A percentile compares a stretch with the other conserved stretches of the same genome.
Conservation (phyloP, 306 rosid genomes). For the Lablab purpureus region DNA sequence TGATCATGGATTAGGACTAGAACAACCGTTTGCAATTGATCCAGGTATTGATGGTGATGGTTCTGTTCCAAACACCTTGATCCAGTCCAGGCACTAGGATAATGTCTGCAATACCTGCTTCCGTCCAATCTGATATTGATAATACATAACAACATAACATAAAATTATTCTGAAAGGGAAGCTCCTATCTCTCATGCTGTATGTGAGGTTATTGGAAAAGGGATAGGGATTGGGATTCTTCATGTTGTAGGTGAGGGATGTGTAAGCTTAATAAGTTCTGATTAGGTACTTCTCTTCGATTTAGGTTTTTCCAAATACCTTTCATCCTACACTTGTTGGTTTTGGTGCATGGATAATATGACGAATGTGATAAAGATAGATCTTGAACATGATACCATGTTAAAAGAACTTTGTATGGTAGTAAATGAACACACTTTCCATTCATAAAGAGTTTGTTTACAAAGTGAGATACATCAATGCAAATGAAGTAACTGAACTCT, state of each 20-base stretch:
- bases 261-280: background rate
- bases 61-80: constrained; percentile 57
- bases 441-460: background rate
- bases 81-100: constrained; percentile 57
- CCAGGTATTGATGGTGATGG: constrained; percentile 53
- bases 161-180: constrained; percentile 79
- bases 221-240: constrained; percentile 71
- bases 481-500: background rate
- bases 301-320: background rate
- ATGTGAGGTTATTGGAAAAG: constrained; percentile 72
- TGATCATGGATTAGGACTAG: constrained; percentile 57
- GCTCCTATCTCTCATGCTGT: constrained; percentile 77
- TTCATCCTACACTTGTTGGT: background rate
- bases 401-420: background rate
- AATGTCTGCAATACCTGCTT: constrained; percentile 51
- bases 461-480: background rate
- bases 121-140: constrained; percentile 63
- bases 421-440: background rate
- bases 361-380: background rate
- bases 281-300: background rate
- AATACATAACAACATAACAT: constrained; percentile 76
- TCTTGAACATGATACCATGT: background rate
- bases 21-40: constrained; percentile 57
- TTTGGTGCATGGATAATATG: background rate
- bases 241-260: constrained; percentile 50